Evolutionary conservation across 208 protist species (phyloP), one percentile per base, ranked within the genome.

Genomic region (Histomonas meleagridis): DNA sequence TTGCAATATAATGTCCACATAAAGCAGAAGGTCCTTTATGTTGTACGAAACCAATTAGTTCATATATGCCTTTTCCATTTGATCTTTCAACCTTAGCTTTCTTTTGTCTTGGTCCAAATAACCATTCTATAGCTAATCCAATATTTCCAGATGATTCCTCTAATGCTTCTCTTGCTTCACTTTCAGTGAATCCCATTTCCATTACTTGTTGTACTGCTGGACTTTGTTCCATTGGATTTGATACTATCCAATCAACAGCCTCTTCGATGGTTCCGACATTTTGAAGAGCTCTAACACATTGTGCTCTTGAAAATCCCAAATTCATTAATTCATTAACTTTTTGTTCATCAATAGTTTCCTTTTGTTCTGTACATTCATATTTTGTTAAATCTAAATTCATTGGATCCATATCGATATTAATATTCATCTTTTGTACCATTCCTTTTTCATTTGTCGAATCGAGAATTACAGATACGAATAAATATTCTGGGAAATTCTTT

Each of bases 301-400:
- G 65, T 76, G 65, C 26, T 76, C 65, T 76, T 26, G 65, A 46
- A 18, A 76, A 76, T 76, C 65, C 65, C 5, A 76, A 76, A 76
- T 76, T 76, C 18, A 76, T 38, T 76, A 76, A 76, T 43, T 76
- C 65, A 18, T 23, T 7, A 18, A 76, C 65, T 76, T 76, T 76
- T 38, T 35, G 35, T 43, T 76, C 65, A 46, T 76, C 65, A 76
- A 76, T 35, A 43, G 2, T 35, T 69, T 7, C 60, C 7, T 10
- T n/a, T 69, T 69, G 18, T 46, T 76, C 32, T 46, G 35, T 23
- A 43, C 4, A 1, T 7, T 76, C 32, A 18, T 76, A 76, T 18
- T 76, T 43, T 23, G 32, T 43, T 43, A 76, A 9, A 43, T 76
- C 65, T 9, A 76, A 76, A 16, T 43, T 76, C 1, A 46, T 18